Evolutionary conservation across 225 moss, liverwort and hornwort genomes (phyloP).

Genomic region (Asterella californica): DNA sequence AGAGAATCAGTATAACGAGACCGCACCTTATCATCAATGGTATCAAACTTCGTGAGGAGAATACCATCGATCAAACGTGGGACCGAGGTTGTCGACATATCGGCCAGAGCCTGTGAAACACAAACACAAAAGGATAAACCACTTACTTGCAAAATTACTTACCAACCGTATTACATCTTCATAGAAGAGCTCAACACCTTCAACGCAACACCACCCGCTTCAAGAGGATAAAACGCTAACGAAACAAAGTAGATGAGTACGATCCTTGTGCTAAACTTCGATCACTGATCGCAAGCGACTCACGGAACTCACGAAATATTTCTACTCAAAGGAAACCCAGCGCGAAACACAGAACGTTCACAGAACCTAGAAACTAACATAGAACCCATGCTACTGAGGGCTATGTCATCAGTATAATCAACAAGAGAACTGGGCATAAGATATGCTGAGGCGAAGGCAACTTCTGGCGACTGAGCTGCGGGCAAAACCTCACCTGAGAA

Average conservation of each 20-base stretch:
- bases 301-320: no score
- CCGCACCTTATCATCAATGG: conserved; percentile 95
- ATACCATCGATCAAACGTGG: conserved; percentile 92
- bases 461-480: background rate
- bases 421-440: background rate
- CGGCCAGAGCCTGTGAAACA: conserved; percentile 61
- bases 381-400: background rate
- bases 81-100: conserved; percentile 66
- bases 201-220: no score
- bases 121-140: background rate
- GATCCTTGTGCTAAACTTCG: no score
- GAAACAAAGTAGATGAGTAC: no score
- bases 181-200: no score
- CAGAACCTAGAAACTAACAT: background rate
- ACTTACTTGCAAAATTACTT: background rate
- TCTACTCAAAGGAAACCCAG: background rate
- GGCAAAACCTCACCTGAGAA: no score
- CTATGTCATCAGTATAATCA: background rate
- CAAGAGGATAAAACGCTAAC: no score
- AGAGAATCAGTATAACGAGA: background rate
- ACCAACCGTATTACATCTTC: background rate
- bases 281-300: no score
- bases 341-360: background rate
- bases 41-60: conserved; percentile 94
- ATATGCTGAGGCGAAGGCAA: background rate